Evolutionary conservation across 371 early-diverging fungal species (phyloP), one percentile per base, ranked within the genome.

Genomic region (Blyttiomyces sp.): DNA sequence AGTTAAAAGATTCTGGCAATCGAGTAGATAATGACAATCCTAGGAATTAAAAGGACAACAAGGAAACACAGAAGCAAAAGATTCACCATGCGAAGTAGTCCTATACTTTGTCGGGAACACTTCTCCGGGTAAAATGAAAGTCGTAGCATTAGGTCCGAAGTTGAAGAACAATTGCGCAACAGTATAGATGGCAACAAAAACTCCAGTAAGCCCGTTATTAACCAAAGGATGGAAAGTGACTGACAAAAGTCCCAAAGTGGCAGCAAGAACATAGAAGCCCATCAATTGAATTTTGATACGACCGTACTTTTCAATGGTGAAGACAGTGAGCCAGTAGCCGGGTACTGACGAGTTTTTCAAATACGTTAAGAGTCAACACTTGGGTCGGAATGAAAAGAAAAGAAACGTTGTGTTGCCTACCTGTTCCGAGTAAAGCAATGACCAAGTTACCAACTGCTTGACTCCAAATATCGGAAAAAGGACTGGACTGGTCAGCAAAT

Each of bases 141-240:
- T 91, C 30, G 93, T 93, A 2, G 88, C 69, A 73, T 93, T 93
- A 59, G 93, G 91, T 43, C 93, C 93, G 76, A 92, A 90, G 82
- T 93, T 90, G 80, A 88, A 88, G 79, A 92, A 92, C 76, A 93
- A 81, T 71, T 90, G 88, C 5, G 89, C 88, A 34, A 85, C 64
- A 4, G 88, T 86, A 64, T 85, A 88, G 54, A 91, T 72, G 33
- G 86, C 76, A 44, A 90, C 73, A 71, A 91, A 90, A 21, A 5
- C 16, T 2, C 30, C 31, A 30, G 43, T 44, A n/a, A n/a, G n/a
- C n/a, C n/a, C n/a, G 39, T 60, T 36, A 23, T 43, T 66, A 49
- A 62, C 71, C 43, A 80, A 31, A 45, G 66, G 66, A 46, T 71
- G 63, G 60, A 63, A 81, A 1, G 69, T 3, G 4, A 31, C 49